These are phyloP conservation scores for Aegilops speltoides DNA, from an alignment of 176 grass and related monocot genomes.

Conservation along the genomic window DNA sequence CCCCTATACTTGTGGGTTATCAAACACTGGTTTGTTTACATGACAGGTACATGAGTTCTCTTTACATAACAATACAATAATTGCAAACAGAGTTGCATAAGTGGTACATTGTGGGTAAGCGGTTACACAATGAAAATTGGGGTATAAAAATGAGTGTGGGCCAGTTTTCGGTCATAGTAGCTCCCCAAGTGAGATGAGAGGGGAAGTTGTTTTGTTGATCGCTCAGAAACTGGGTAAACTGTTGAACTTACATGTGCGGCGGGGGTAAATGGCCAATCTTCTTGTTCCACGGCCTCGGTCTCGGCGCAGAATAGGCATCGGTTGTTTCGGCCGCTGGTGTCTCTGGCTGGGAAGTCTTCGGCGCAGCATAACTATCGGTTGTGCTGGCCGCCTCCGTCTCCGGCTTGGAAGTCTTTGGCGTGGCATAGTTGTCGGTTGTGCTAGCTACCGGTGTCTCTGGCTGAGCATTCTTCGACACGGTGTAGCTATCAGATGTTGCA, in stretches of 20 bases:
- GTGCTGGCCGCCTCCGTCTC: neutral
- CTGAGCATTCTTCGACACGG: neutral
- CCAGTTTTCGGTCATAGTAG: neutral
- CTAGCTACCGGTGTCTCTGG: neutral
- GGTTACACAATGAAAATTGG: neutral
- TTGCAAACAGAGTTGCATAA: neutral
- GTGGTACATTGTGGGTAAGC: neutral
- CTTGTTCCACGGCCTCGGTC: neutral
- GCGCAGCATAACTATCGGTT: neutral
- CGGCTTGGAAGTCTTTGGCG: neutral
- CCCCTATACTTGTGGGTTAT: too few species aligned
- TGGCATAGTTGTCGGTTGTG: neutral
- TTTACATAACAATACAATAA: neutral
- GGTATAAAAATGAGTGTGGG: neutral
- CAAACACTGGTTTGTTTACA: neutral
- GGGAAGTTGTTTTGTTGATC: neutral
- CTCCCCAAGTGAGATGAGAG: constrained; percentile 4
- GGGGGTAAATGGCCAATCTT: neutral
- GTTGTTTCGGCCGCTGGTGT: neutral
- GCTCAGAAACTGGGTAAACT: neutral
- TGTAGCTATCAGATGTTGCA: too few species aligned
- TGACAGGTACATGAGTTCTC: neutral
- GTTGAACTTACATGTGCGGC: neutral
- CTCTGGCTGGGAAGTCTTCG: neutral
- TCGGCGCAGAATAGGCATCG: neutral